Percentiles rank a stretch among this genome's conserved stretches.
Evolutionary conservation across 495 filamentous ascomycete genomes (phyloP).

Genomic region (Copromyces sp.): DNA sequence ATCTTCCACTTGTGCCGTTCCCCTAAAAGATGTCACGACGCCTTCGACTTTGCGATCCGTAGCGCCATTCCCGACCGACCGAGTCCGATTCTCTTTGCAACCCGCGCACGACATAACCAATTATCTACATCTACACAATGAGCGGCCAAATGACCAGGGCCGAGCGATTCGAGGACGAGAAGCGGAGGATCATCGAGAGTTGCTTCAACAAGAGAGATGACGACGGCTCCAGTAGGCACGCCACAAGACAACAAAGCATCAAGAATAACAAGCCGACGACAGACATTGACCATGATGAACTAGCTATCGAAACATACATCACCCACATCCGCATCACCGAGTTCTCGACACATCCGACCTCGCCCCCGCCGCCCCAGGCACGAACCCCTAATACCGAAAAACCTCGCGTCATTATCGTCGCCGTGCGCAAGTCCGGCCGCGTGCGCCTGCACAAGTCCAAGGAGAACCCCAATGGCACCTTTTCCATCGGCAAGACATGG

Average conservation of each 20-base stretch:
- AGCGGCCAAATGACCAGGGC: constrained; percentile 54
- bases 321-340: constrained; percentile 88
- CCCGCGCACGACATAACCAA: neutral
- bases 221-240: constrained; percentile 62
- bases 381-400: constrained; percentile 66
- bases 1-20: neutral
- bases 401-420: constrained; percentile 77
- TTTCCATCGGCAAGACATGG: constrained; percentile 98
- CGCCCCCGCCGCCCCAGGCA: constrained; percentile 68
- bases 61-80: neutral
- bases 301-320: constrained; percentile 78
- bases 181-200: constrained; percentile 80
- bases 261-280: neutral
- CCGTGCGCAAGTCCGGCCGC: constrained; percentile 81
- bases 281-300: constrained; percentile 5
- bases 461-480: constrained; percentile 85
- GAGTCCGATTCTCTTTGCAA: neutral
- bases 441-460: constrained; percentile 94
- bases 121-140: neutral
- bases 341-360: constrained; percentile 71
- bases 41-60: neutral
- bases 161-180: constrained; percentile 92
- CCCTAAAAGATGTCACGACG: neutral
- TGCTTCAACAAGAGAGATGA: constrained; percentile 83
- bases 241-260: neutral